These are phyloP conservation scores for Fragaria iinumae DNA, from an alignment of 306 rosid genomes.

Conservation along the genomic window DNA sequence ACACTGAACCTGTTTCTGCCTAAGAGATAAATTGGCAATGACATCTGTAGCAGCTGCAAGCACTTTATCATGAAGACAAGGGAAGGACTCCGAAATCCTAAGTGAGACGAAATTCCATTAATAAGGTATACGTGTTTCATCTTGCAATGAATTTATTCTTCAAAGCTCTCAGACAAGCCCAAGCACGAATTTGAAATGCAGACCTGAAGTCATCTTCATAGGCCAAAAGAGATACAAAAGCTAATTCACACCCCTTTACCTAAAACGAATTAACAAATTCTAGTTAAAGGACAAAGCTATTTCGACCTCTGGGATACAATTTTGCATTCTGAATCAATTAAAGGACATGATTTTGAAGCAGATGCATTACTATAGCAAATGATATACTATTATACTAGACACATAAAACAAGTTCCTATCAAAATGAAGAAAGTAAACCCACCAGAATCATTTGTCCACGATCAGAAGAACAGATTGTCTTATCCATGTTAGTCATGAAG, in stretches of 20 bases:
- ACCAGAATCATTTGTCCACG: constrained; percentile 80
- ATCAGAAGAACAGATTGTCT: constrained; percentile 65
- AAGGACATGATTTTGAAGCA: not conserved
- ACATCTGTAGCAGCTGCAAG: constrained; percentile 63
- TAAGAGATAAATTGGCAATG: constrained; percentile 37
- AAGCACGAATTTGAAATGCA: not conserved
- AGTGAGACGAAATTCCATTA: constrained; percentile 6
- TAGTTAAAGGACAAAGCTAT: constrained; percentile 14
- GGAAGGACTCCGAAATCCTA: constrained; percentile 67
- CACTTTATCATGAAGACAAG: constrained; percentile 76
- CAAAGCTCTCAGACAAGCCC: constrained; percentile 2
- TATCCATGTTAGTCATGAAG: constrained; percentile 61
- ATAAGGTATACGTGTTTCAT: not conserved
- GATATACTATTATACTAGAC: not conserved
- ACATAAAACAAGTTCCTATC: not conserved
- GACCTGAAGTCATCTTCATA: constrained; percentile 68
- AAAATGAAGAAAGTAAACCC: constrained; percentile 28
- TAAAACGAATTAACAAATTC: constrained; percentile 30
- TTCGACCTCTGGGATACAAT: not conserved
- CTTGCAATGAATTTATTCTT: not conserved
- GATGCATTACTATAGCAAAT: not conserved
- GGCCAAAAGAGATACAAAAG: constrained; percentile 56
- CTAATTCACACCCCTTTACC: constrained; percentile 74
- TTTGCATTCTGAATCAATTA: not conserved
- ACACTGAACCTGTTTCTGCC: constrained; percentile 54